Percentiles rank a stretch among this genome's conserved stretches.
phyloP scores from a whole-genome alignment of 345 rosid species.

The Garcia nutans region DNA sequence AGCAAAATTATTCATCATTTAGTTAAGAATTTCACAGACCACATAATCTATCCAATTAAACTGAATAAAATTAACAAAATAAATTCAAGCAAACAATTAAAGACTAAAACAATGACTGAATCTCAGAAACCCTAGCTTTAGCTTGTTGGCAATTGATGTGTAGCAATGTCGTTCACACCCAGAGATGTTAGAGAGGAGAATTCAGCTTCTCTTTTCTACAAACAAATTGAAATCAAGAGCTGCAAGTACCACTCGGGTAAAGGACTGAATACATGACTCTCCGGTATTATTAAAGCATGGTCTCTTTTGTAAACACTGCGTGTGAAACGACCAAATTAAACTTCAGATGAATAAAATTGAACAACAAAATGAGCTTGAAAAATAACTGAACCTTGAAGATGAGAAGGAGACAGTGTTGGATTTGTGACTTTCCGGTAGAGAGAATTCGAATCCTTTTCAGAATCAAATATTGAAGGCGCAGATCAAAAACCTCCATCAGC shows the following conservation, averaged over 20 bases:
- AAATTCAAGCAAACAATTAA: too few species aligned
- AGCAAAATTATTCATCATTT: too few species aligned
- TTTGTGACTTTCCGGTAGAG: slow-evolving; percentile 79
- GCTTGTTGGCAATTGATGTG: too few species aligned
- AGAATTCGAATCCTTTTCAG: slow-evolving; percentile 41
- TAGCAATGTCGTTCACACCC: too few species aligned
- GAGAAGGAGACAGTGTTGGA: slow-evolving; percentile 89
- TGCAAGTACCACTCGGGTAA: slow-evolving; percentile 73
- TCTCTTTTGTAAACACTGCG: slow-evolving; percentile 74
- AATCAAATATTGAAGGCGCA: slow-evolving; percentile 45
- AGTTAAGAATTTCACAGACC: too few species aligned
- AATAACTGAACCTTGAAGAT: slow-evolving; percentile 57
- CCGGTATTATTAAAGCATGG: slow-evolving; percentile 87
- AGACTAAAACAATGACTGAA: too few species aligned
- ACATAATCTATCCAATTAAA: too few species aligned
- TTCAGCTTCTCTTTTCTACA: too few species aligned
- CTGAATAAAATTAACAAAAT: too few species aligned
- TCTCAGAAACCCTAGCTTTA: too few species aligned
- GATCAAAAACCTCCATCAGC: slow-evolving; percentile 72
- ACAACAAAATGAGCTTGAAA: neutral
- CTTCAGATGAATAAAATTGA: neutral
- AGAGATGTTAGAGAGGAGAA: too few species aligned
- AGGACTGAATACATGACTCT: slow-evolving; percentile 92
- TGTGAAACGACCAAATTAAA: slow-evolving; percentile 43
- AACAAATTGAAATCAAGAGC: slow-evolving; percentile 15